Evolutionary conservation across 768 basidiomycete species (phyloP).

Genomic region (Cystofilobasidium capitatum): DNA sequence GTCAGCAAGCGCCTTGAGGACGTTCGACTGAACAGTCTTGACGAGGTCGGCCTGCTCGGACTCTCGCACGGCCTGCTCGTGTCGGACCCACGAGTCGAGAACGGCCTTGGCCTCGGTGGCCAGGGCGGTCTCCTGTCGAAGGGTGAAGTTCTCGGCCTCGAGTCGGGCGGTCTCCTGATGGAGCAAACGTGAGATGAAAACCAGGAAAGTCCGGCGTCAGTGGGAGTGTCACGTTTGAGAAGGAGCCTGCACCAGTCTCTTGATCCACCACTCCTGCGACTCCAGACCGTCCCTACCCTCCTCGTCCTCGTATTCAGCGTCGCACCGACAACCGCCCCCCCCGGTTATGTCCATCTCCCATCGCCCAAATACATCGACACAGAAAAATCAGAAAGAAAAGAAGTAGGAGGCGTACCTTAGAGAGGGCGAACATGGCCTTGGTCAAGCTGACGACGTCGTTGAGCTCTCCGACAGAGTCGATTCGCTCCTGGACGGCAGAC

Average conservation of each 20-base stretch:
- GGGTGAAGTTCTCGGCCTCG: conserved; percentile 80
- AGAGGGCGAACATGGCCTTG: conserved; percentile 76
- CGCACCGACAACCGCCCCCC: not conserved
- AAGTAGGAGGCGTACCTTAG: conserved; percentile 54
- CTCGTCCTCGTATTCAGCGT: too few species aligned
- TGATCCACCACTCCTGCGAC: too few species aligned
- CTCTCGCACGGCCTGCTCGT: conserved; percentile 93
- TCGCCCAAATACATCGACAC: too few species aligned
- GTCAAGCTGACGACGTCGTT: conserved; percentile 92
- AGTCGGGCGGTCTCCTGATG: conserved; percentile 77
- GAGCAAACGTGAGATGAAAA: not conserved
- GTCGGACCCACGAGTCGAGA: conserved; percentile 95
- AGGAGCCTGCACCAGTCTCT: not conserved
- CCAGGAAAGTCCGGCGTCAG: not conserved
- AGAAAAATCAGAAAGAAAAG: not conserved
- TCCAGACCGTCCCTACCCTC: too few species aligned
- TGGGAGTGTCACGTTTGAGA: not conserved
- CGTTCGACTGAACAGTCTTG: conserved; percentile 66
- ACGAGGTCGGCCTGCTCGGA: conserved; percentile 88
- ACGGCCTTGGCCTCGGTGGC: conserved; percentile 85
- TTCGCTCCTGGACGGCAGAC: conserved; percentile 83
- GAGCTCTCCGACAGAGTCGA: conserved; percentile 81
- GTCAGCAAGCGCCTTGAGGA: conserved; percentile 69
- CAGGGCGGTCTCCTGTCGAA: conserved; percentile 76
- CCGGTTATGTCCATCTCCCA: not conserved